These are phyloP conservation scores for Penicillium sp. DNA, from an alignment of 2,329 filamentous ascomycete genomes.

Conservation along the genomic window DNA sequence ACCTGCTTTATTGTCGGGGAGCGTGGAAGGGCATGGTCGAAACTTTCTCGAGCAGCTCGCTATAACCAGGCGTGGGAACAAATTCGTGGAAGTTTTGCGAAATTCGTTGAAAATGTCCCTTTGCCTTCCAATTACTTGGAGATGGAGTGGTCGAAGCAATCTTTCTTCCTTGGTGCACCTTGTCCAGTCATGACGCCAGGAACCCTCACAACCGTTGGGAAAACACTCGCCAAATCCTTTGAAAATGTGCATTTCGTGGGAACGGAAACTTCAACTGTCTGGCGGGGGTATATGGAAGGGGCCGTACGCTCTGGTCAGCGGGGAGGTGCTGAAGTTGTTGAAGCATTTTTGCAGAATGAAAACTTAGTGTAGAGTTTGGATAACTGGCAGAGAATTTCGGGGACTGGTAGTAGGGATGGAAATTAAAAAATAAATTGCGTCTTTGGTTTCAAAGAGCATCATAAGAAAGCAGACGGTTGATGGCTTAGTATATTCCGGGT, in stretches of 20 bases:
- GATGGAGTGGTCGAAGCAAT: slow-evolving; percentile 44
- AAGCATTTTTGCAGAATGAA: not conserved
- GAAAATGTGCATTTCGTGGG: slow-evolving; percentile 58
- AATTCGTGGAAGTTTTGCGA: slow-evolving; percentile 33
- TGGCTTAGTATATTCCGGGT: too few species aligned
- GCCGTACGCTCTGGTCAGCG: slow-evolving; percentile 56
- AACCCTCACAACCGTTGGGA: slow-evolving; percentile 31
- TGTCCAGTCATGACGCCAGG: slow-evolving; percentile 31
- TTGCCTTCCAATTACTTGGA: slow-evolving; percentile 21
- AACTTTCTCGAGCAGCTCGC: slow-evolving; percentile 22
- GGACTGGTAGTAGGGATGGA: too few species aligned
- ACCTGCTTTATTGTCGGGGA: slow-evolving; percentile 48
- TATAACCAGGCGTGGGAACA: slow-evolving; percentile 35
- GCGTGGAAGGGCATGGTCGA: slow-evolving; percentile 41
- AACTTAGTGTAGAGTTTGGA: not conserved
- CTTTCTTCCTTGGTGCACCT: slow-evolving; percentile 41
- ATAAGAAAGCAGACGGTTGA: too few species aligned
- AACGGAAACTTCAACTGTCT: slow-evolving; percentile 57
- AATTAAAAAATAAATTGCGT: too few species aligned
- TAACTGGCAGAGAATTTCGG: too few species aligned
- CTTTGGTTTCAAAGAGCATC: too few species aligned
- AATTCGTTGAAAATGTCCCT: slow-evolving; percentile 16
- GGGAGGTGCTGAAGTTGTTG: slow-evolving; percentile 45
- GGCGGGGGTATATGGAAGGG: slow-evolving; percentile 65
- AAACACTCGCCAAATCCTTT: slow-evolving; percentile 36